Evolutionary conservation across 768 basidiomycete genomes (phyloP).

Genomic region (Pulveroboletus sp.): DNA sequence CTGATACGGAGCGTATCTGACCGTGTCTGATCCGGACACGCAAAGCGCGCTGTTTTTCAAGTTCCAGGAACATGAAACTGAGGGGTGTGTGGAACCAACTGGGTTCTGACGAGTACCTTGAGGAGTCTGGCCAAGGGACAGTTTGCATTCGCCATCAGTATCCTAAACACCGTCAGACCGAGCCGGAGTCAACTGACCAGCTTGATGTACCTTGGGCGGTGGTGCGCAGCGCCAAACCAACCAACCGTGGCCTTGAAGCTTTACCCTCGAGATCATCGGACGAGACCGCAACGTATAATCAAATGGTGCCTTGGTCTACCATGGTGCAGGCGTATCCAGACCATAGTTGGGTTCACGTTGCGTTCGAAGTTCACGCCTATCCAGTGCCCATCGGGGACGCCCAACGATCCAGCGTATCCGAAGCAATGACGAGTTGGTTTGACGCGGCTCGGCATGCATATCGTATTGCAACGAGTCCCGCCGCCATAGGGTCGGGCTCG

Average conservation of each 20-base stretch:
- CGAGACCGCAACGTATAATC: conserved; percentile 17
- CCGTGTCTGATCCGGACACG: no score
- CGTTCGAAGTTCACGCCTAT: conserved; percentile 6
- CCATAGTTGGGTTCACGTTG: no score
- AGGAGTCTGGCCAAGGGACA: conserved; percentile 27
- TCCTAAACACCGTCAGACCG: conserved; percentile 16
- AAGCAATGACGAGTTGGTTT: no score
- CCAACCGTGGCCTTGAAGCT: conserved; percentile 11
- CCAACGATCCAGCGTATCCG: conserved; percentile 18
- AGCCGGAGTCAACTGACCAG: conserved; percentile 12
- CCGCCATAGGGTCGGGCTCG: conserved; percentile 1
- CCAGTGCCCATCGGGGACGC: conserved; percentile 15
- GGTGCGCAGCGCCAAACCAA: conserved; percentile 15
- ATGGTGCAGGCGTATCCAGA: no score
- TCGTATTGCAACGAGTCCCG: conserved; percentile 21
- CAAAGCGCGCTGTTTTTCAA: background rate
- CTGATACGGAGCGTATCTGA: conserved; percentile 1
- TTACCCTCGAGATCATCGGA: conserved; percentile 9
- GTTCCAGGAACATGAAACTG: conserved; percentile 22
- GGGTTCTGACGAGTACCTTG: background rate
- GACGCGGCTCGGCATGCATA: no score
- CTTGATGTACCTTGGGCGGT: conserved; percentile 2
- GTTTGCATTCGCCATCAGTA: conserved; percentile 7
- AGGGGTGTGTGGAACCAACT: conserved; percentile 31
- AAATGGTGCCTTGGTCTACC: conserved; percentile 17